phyloP scores from a whole-genome alignment of 164 flowering plant species.

The Paratinospora sagittata region DNA sequence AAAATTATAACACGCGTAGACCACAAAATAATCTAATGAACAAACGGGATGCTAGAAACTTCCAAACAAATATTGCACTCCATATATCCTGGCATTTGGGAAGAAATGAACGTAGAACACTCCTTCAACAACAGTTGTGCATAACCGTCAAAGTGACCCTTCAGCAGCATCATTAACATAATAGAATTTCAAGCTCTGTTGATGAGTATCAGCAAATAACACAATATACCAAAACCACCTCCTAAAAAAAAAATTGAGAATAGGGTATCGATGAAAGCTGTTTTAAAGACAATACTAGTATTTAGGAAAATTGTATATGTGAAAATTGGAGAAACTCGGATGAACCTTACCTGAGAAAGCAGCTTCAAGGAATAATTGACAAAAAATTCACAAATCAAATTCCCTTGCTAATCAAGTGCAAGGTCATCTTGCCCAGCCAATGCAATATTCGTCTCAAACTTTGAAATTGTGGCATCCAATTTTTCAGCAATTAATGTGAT shows the following conservation, averaged over 20 bases:
- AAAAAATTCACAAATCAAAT: background rate
- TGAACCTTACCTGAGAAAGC: constrained; percentile 17
- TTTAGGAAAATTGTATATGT: background rate
- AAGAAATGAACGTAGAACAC: background rate
- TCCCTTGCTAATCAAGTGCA: constrained; percentile 2
- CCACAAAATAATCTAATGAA: too few relatives aligned
- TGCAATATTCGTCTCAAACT: constrained; percentile 18
- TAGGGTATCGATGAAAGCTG: background rate
- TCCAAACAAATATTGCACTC: too few relatives aligned
- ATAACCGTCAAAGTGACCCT: background rate
- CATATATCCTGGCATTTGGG: too few relatives aligned
- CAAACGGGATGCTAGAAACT: too few relatives aligned
- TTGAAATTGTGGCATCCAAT: constrained; percentile 58
- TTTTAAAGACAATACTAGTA: background rate
- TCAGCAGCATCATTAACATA: background rate
- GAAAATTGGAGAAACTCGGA: background rate
- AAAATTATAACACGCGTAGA: too few relatives aligned
- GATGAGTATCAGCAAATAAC: background rate
- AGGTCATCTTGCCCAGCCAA: constrained; percentile 22
- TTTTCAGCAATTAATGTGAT: constrained; percentile 71
- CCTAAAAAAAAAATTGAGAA: background rate
- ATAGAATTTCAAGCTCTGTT: background rate
- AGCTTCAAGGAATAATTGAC: background rate
- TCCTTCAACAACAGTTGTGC: background rate
- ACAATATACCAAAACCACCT: background rate